Percentiles rank a stretch among this genome's conserved stretches.
Conservation (phyloP, 352 stramenopile species). For the Blastocystis sp. region DNA sequence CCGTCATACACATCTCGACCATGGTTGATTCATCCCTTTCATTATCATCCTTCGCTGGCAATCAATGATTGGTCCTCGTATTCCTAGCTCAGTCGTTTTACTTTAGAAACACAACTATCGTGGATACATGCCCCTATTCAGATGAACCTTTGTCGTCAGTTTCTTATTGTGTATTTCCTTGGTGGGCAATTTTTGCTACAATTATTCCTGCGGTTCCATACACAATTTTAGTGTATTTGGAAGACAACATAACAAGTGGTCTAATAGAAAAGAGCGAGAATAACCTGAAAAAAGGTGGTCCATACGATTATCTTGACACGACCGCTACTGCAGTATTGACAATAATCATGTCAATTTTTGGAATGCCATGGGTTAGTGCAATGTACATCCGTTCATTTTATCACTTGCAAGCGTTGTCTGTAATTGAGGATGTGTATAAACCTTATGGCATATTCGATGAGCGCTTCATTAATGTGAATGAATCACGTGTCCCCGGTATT, state of each 20-base stretch:
- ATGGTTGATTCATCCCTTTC: slow-evolving; percentile 10
- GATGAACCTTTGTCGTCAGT: background rate
- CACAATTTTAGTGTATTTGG: slow-evolving; percentile 30
- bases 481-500: slow-evolving; percentile 12
- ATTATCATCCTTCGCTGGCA: background rate
- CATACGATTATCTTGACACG: slow-evolving; percentile 43
- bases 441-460: slow-evolving; percentile 26
- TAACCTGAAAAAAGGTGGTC: slow-evolving; percentile 30
- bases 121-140: slow-evolving; percentile 26
- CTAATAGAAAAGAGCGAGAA: slow-evolving; percentile 33
- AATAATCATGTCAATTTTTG: slow-evolving; percentile 25
- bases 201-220: slow-evolving; percentile 41
- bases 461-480: slow-evolving; percentile 1
- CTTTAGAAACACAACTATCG: background rate
- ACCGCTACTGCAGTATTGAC: background rate
- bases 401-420: slow-evolving; percentile 23
- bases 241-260: slow-evolving; percentile 20
- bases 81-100: too few species aligned
- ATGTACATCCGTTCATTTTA: slow-evolving; percentile 45
- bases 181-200: background rate
- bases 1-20: background rate
- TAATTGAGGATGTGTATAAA: slow-evolving; percentile 52
- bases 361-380: slow-evolving; percentile 15
- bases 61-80: slow-evolving; percentile 28
- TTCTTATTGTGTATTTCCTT: background rate